Percentiles rank a stretch among this genome's conserved stretches.
These are phyloP conservation scores for Usnea hakonensis DNA, from an alignment of 495 filamentous ascomycete species.

Conservation along the genomic window DNA sequence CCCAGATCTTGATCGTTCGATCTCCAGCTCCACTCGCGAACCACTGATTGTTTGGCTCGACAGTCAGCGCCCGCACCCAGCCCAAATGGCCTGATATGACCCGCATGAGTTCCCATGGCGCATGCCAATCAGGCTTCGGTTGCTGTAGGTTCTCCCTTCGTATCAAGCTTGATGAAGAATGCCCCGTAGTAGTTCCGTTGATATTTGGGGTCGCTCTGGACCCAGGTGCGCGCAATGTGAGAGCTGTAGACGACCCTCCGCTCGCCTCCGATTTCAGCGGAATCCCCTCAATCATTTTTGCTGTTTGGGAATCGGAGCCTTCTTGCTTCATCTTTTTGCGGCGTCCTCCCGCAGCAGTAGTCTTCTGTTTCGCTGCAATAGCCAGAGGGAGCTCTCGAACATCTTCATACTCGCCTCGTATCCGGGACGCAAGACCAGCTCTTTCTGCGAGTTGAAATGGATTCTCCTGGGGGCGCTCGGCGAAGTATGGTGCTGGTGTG, in stretches of 20 bases:
- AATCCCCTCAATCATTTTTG: conserved; percentile 65
- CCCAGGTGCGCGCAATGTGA: conserved; percentile 37
- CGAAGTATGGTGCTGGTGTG: conserved; percentile 39
- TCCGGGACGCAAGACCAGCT: conserved; percentile 51
- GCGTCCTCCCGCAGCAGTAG: conserved; percentile 48
- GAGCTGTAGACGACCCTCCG: conserved; percentile 46
- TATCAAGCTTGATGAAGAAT: conserved; percentile 53
- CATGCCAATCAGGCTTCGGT: conserved; percentile 83
- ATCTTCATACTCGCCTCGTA: conserved; percentile 72
- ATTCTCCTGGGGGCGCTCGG: conserved; percentile 27
- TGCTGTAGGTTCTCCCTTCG: conserved; percentile 63
- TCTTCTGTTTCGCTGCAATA: conserved; percentile 76
- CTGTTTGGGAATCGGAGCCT: conserved; percentile 48
- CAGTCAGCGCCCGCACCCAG: conserved; percentile 85
- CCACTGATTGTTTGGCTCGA: conserved; percentile 96
- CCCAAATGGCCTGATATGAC: conserved; percentile 95
- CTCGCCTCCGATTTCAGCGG: conserved; percentile 36
- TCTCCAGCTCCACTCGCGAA: conserved; percentile 96
- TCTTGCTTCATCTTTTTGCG: conserved; percentile 47
- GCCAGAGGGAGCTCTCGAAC: conserved; percentile 75
- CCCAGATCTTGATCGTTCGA: conserved; percentile 98
- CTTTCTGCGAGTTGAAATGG: conserved; percentile 32
- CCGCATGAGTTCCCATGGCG: conserved; percentile 97
- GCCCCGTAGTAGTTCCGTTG: conserved; percentile 39
- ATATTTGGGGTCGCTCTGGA: conserved; percentile 32